These are phyloP conservation scores for Pseudomonodictys pantanalensis DNA, from an alignment of 495 filamentous ascomycete species.

Conservation along the genomic window DNA sequence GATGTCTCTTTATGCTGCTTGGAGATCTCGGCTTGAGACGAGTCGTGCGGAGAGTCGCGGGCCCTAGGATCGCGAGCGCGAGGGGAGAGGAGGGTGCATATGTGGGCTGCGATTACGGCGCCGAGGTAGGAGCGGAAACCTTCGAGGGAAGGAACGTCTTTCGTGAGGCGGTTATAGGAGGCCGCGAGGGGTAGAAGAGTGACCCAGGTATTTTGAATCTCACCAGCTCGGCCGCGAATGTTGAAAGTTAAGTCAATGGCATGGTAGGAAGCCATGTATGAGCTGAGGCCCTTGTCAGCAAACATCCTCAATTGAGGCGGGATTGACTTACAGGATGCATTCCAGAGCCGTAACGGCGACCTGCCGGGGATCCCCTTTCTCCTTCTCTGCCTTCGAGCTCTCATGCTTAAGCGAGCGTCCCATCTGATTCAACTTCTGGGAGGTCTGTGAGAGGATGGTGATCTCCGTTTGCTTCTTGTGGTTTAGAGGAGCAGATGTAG, in stretches of 20 bases:
- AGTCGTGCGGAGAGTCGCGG: slow-evolving; percentile 10
- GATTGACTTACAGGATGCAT: slow-evolving; percentile 26
- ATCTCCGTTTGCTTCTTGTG: slow-evolving; percentile 16
- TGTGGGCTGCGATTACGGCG: slow-evolving; percentile 19
- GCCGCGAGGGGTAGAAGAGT: slow-evolving; percentile 25
- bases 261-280: slow-evolving; percentile 27
- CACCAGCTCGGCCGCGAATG: slow-evolving; percentile 10
- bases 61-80: slow-evolving; percentile 5
- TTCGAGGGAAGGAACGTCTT: slow-evolving; percentile 23
- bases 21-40: slow-evolving; percentile 5
- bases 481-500: slow-evolving; percentile 27
- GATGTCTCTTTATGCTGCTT: neutral
- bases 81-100: slow-evolving; percentile 12
- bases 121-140: slow-evolving; percentile 24
- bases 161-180: slow-evolving; percentile 15
- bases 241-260: slow-evolving; percentile 6
- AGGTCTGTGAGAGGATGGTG: slow-evolving; percentile 1
- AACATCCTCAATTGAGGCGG: neutral
- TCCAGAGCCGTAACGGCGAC: slow-evolving; percentile 26
- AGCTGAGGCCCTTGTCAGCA: slow-evolving; percentile 5
- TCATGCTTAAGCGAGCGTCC: slow-evolving; percentile 32
- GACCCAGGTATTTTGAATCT: slow-evolving; percentile 26
- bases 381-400: slow-evolving; percentile 8
- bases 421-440: slow-evolving; percentile 19
- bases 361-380: slow-evolving; percentile 22